Evolutionary conservation across 2,329 filamentous ascomycete genomes (phyloP).

Genomic region (Gliomastix tumulicola): DNA sequence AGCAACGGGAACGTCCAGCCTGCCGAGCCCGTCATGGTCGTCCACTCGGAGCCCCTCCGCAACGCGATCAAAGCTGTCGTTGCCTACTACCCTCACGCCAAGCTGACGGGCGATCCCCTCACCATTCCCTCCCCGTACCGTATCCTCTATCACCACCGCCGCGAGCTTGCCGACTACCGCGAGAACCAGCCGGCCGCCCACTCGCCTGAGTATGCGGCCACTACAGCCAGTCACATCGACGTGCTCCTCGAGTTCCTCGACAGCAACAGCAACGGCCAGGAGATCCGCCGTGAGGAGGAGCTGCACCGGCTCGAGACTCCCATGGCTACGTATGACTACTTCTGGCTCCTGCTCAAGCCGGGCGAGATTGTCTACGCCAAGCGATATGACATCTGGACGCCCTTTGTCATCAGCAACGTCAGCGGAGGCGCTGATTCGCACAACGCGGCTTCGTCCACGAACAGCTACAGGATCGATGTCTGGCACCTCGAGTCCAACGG

Average conservation of each 20-base stretch:
- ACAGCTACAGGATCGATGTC: constrained; percentile 22
- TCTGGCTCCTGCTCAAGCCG: constrained; percentile 39
- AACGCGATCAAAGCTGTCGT: constrained; percentile 40
- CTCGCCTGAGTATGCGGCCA: constrained; percentile 28
- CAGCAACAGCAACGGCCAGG: constrained; percentile 20
- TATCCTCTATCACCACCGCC: constrained; percentile 38
- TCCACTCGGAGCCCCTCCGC: constrained; percentile 36
- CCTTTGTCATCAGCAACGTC: constrained; percentile 31
- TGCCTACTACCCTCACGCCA: constrained; percentile 36
- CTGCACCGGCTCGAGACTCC: constrained; percentile 28
- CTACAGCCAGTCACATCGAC: constrained; percentile 35
- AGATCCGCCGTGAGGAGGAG: constrained; percentile 30
- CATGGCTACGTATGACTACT: constrained; percentile 34
- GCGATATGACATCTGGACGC: constrained; percentile 28
- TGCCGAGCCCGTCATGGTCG: constrained; percentile 27
- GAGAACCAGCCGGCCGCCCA: constrained; percentile 31
- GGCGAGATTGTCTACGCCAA: constrained; percentile 36
- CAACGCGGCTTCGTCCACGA: constrained; percentile 5
- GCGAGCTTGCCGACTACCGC: constrained; percentile 33
- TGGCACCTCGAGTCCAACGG: constrained; percentile 32
- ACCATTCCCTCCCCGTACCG: constrained; percentile 36
- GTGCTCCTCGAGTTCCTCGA: constrained; percentile 35
- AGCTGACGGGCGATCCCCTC: constrained; percentile 25
- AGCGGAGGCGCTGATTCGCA: constrained; percentile 6
- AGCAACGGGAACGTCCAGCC: constrained; percentile 11